Evolutionary conservation across 495 filamentous ascomycete genomes (phyloP), one percentile per base, ranked within the genome.

Genomic region (Tuber melanosporum): DNA sequence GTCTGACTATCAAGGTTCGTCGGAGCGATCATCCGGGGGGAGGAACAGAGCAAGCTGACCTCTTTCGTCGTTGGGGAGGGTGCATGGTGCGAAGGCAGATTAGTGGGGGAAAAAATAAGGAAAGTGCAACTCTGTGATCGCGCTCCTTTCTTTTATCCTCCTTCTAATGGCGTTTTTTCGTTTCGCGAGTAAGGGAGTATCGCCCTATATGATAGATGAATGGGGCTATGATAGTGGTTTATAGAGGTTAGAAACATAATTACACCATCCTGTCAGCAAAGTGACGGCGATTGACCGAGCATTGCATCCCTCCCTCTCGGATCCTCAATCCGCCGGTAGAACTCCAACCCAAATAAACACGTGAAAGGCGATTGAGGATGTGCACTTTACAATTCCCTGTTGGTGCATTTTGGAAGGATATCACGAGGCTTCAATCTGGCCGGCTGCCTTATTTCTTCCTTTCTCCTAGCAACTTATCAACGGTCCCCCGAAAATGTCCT

Each of bases 391-490:
- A 7, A 66, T 66, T 66, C 19, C 3, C n/a, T 66, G 7, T 36
- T 66, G 0, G 32, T 66, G 14, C 14, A 66, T 36, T 66, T 66
- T 66, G 14, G 8, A 32, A 15, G 0, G 12, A 32, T 15, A 66
- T 15, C 57, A 15, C 14, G 32, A 1, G 2, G 10, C 22, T 66
- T 44, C 78, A 83, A 71, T 84, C 83, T 36, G 26, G 26, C 57
- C 4, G 26, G 32, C 19, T 47, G 14, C 70, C 39, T 5, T 81
- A 83, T 74, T 47, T 75, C 41, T 85, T 80, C 74, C 84, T 85
- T 46, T 85, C 85, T 15, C 85, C 87, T 71, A 89, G 76, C 26
- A 84, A 78, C 69, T 85, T 82, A 79, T 89, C 85, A 26, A 87
- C 86, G 43, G 85, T 80, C 1, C 85, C 86, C 86, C 86, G 47